A percentile compares a stretch with the other conserved stretches of the same genome.
These are phyloP conservation scores for Epichloe glyceriae DNA, from an alignment of 2,329 filamentous ascomycete genomes.

Conservation along the genomic window DNA sequence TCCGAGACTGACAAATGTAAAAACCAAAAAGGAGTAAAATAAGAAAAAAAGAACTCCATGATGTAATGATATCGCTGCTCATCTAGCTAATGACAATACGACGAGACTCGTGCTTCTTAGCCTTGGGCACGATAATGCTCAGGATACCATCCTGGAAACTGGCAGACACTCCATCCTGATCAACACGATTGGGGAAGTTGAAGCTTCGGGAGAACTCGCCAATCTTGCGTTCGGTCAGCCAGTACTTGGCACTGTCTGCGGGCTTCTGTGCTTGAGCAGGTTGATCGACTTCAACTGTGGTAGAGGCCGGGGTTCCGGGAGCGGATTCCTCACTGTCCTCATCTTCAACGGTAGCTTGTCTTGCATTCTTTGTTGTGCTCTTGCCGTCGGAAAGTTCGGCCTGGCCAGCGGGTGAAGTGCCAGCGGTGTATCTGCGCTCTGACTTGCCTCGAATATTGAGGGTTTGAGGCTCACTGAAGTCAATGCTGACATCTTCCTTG, in stretches of 20 bases:
- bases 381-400: slow-evolving; percentile 35
- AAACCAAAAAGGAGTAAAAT: neutral
- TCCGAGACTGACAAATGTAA: neutral
- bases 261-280: slow-evolving; percentile 17
- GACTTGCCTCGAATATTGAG: slow-evolving; percentile 56
- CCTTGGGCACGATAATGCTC: slow-evolving; percentile 52
- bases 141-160: slow-evolving; percentile 54
- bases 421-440: slow-evolving; percentile 49
- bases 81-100: slow-evolving; percentile 42
- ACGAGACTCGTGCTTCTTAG: slow-evolving; percentile 42
- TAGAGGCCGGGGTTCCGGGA: slow-evolving; percentile 3
- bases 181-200: slow-evolving; percentile 51
- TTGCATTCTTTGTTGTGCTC: slow-evolving; percentile 25
- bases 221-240: slow-evolving; percentile 53
- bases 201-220: slow-evolving; percentile 58
- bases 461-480: slow-evolving; percentile 67
- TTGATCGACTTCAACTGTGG: slow-evolving; percentile 11
- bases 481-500: slow-evolving; percentile 62
- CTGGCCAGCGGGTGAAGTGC: slow-evolving; percentile 32
- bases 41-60: neutral
- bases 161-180: slow-evolving; percentile 48
- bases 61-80: neutral
- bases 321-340: slow-evolving; percentile 25
- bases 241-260: slow-evolving; percentile 46
- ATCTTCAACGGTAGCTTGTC: slow-evolving; percentile 55